Conservation (phyloP, 495 filamentous ascomycete species). For the Pseudotulostoma volvatum region DNA sequence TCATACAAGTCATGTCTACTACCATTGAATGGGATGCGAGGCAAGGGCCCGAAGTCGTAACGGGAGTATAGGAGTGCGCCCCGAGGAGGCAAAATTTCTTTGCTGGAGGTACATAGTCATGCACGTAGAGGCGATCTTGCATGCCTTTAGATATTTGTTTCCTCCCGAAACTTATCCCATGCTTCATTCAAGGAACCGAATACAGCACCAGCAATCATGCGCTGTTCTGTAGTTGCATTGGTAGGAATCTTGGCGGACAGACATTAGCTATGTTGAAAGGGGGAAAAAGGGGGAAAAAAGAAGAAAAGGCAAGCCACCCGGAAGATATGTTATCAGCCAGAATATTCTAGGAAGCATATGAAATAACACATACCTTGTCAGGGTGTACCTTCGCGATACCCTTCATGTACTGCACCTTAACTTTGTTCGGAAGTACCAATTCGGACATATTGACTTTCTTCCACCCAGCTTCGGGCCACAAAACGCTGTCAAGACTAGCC, state of each 20-base stretch:
- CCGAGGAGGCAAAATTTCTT: no score
- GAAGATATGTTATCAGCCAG: not conserved
- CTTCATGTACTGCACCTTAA: conserved; percentile 98
- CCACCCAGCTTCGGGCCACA: conserved; percentile 89
- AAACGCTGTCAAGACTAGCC: conserved; percentile 71
- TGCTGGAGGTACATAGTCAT: no score
- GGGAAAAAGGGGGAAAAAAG: no score
- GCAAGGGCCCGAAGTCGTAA: no score
- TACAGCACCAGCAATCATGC: conserved; percentile 79
- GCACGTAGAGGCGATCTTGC: no score
- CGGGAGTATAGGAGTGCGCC: no score
- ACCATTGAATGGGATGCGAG: no score
- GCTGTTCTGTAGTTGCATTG: conserved; percentile 81
- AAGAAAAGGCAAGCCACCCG: no score
- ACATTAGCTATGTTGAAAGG: conserved; percentile 5
- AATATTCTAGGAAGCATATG: no score
- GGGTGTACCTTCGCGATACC: conserved; percentile 96
- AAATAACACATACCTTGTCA: conserved; percentile 61
- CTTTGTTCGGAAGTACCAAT: conserved; percentile 73
- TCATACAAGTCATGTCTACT: no score
- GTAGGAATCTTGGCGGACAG: conserved; percentile 52
- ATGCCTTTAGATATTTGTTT: no score
- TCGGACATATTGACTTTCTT: conserved; percentile 92
- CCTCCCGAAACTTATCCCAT: conserved; percentile 93
- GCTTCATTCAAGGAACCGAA: conserved; percentile 92